Conservation (phyloP, 2,329 filamentous ascomycete species). For the Cladosporium sp. region DNA sequence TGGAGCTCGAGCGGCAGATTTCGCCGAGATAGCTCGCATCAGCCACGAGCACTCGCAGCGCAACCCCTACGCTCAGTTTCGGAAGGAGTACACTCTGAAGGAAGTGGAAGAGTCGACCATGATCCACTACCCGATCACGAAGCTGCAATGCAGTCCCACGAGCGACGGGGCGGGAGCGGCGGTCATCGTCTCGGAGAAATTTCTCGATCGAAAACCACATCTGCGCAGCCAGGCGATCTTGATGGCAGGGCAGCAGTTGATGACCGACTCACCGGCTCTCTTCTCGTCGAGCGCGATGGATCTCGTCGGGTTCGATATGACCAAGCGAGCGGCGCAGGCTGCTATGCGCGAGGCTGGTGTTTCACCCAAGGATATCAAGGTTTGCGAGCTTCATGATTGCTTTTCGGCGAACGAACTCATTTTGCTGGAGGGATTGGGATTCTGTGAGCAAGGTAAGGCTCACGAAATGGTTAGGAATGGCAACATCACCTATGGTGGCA, state of each 20-base stretch:
- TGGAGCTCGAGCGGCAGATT: slow-evolving; percentile 78
- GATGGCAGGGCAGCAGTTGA: slow-evolving; percentile 81
- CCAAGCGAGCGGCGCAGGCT: slow-evolving; percentile 60
- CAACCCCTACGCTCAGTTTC: slow-evolving; percentile 97
- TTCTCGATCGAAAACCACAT: slow-evolving; percentile 79
- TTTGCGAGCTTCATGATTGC: slow-evolving; percentile 94
- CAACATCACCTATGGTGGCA: slow-evolving; percentile 85
- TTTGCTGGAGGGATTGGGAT: slow-evolving; percentile 77
- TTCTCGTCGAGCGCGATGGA: slow-evolving; percentile 82
- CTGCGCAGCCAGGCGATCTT: slow-evolving; percentile 77
- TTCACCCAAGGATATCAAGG: slow-evolving; percentile 63
- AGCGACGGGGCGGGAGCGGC: slow-evolving; percentile 88
- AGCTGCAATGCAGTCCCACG: slow-evolving; percentile 97
- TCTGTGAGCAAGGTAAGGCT: slow-evolving; percentile 72
- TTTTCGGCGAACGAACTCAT: slow-evolving; percentile 96
- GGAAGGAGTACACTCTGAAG: slow-evolving; percentile 81
- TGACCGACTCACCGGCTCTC: slow-evolving; percentile 74
- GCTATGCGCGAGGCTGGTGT: slow-evolving; percentile 71
- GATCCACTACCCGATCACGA: slow-evolving; percentile 85
- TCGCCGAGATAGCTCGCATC: slow-evolving; percentile 80
- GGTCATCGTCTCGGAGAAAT: slow-evolving; percentile 82
- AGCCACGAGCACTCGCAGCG: slow-evolving; percentile 88
- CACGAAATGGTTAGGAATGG: slow-evolving; percentile 84
- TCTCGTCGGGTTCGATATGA: slow-evolving; percentile 85
- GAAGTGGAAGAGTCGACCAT: slow-evolving; percentile 71